These are phyloP conservation scores for Cyberlindnera xishuangbannaensis DNA, from an alignment of 805 yeast genomes.

Conservation along the genomic window DNA sequence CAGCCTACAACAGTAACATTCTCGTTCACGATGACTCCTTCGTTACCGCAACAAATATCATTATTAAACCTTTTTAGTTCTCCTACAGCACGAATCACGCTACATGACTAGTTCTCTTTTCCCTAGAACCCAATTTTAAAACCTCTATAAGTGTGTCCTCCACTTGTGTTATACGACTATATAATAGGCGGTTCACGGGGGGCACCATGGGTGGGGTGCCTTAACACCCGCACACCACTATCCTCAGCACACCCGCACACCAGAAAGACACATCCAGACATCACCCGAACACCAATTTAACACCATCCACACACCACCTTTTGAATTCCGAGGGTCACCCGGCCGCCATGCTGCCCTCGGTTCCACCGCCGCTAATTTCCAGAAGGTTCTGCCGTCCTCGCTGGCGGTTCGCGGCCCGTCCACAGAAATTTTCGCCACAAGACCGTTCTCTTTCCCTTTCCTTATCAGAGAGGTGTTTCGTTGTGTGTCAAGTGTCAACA, in stretches of 20 bases:
- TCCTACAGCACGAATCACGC: no score
- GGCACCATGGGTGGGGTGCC: no score
- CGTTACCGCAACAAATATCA: no score
- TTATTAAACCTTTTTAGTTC: no score
- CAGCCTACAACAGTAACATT: no score
- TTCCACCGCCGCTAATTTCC: background rate
- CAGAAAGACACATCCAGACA: background rate
- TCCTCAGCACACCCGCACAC: background rate
- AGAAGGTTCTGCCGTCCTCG: slow-evolving; percentile 1
- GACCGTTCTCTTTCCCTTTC: slow-evolving; percentile 4
- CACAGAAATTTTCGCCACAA: slow-evolving; percentile 15
- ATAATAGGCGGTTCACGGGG: no score
- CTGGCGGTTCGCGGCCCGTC: slow-evolving; percentile 4
- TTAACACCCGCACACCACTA: no score
- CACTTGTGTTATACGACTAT: no score
- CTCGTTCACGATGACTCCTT: no score
- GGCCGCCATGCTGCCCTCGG: background rate
- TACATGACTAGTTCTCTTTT: no score
- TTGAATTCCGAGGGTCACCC: slow-evolving; percentile 4
- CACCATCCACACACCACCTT: background rate
- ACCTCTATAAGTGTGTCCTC: no score
- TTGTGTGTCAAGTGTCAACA: background rate
- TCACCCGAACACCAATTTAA: slow-evolving; percentile 1
- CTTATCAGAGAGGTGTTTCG: slow-evolving; percentile 5
- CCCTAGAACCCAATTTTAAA: no score